Percentiles rank a stretch among this genome's conserved stretches.
Conservation (phyloP, 192 early-diverging fungal species). For the Backusella tarrabulga region DNA sequence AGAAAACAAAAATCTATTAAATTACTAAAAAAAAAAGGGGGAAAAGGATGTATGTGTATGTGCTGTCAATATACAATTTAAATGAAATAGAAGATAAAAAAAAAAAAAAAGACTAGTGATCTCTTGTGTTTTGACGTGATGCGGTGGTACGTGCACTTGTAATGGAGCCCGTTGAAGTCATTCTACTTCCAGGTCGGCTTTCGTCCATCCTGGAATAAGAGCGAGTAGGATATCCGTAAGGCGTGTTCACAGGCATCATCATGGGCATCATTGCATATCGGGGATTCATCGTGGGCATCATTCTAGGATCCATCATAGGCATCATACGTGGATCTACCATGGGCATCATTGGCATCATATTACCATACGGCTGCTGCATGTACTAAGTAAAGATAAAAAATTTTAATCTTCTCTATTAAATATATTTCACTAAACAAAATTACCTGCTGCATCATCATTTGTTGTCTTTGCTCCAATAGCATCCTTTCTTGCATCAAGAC, state of each 20-base stretch:
- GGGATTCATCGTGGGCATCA: constrained; percentile 2
- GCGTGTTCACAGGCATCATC: not conserved
- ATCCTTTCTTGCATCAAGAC: not conserved
- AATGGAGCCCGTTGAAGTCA: not conserved
- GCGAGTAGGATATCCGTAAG: not conserved
- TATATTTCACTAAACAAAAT: too few species aligned
- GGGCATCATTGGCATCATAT: constrained; percentile 10
- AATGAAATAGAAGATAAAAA: not conserved
- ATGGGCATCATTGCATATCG: not conserved
- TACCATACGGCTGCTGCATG: not conserved
- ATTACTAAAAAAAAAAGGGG: not conserved
- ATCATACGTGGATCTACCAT: constrained; percentile 14
- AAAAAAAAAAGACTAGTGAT: not conserved
- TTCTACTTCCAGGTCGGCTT: constrained; percentile 1
- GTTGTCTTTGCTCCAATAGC: constrained; percentile 6
- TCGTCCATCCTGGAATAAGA: not conserved
- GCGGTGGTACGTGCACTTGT: not conserved
- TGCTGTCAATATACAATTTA: not conserved
- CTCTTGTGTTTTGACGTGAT: not conserved
- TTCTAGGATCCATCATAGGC: constrained; percentile 12
- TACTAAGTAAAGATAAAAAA: not conserved
- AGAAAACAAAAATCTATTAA: not conserved
- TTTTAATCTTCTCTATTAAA: not conserved
- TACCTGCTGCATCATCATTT: constrained; percentile 16
- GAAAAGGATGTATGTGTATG: not conserved